A percentile compares a stretch with the other conserved stretches of the same genome.
Conservation (phyloP, 805 yeast species). For the Jamesozyma piceae region DNA sequence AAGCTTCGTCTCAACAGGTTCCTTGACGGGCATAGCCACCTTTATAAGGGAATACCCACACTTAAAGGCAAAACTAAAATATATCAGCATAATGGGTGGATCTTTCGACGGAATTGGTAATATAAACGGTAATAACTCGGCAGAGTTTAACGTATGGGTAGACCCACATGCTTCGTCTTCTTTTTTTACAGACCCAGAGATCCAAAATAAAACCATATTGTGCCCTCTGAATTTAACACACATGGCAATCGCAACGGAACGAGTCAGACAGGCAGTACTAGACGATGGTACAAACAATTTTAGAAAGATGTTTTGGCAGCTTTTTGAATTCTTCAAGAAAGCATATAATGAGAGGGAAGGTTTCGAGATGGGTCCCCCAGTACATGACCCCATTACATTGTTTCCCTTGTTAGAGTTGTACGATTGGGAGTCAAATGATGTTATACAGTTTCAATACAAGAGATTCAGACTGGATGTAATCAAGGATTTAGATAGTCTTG, state of each 20-base stretch:
- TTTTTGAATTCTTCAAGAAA: slow-evolving; percentile 42
- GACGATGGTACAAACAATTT: slow-evolving; percentile 35
- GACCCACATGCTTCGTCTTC: slow-evolving; percentile 69
- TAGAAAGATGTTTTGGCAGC: slow-evolving; percentile 45
- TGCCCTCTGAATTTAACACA: slow-evolving; percentile 67
- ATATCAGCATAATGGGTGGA: slow-evolving; percentile 73
- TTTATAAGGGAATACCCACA: slow-evolving; percentile 50
- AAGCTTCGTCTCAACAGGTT: slow-evolving; percentile 64
- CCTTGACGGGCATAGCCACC: slow-evolving; percentile 61
- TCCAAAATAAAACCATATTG: slow-evolving; percentile 43
- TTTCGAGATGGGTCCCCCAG: slow-evolving; percentile 53
- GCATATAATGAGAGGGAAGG: slow-evolving; percentile 37
- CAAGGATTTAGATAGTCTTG: slow-evolving; percentile 36
- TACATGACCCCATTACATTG: slow-evolving; percentile 74
- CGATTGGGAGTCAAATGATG: slow-evolving; percentile 19
- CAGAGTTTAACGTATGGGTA: slow-evolving; percentile 68
- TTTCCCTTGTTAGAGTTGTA: slow-evolving; percentile 45
- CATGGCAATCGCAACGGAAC: slow-evolving; percentile 39
- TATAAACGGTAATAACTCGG: slow-evolving; percentile 43
- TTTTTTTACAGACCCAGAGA: slow-evolving; percentile 39
- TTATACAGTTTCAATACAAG: slow-evolving; percentile 13
- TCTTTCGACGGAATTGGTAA: slow-evolving; percentile 33
- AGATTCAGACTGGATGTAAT: slow-evolving; percentile 22
- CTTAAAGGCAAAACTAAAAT: slow-evolving; percentile 38
- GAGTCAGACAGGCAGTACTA: slow-evolving; percentile 34